Evolutionary conservation across 495 filamentous ascomycete genomes (phyloP), one percentile per base, ranked within the genome.

Genomic region (Aspergillus saccharolyticus): DNA sequence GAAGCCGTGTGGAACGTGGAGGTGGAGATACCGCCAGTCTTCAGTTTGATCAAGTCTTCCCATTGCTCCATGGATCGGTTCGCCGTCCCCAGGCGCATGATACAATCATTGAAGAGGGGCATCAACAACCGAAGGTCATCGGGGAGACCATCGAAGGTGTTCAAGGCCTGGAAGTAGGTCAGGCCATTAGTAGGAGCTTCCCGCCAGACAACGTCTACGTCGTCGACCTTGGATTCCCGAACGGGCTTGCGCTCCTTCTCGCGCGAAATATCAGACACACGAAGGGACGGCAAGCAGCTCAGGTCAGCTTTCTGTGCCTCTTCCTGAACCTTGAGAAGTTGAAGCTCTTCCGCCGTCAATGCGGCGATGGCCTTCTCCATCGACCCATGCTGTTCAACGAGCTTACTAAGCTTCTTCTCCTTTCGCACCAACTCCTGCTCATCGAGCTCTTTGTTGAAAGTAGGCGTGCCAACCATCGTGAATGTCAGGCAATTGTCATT

Each of bases 121-220:
- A 97, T 85, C 52, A 96, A 77, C 57, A 88, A 74, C 39, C 95
- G 82, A 24, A 98, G 80, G 20, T 97, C 89, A 62, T 90, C 85
- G 0, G 95, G 94, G 22, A 98, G 76, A 58, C 86, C 83, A 20
- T 88, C 78, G 52, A 97, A 82, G 1, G 80, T 75, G 62, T 93
- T 90, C 67, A 96, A 80, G 8, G 90, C 93, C 65, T 90, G 86
- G 74, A 98, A 96, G 70, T 98, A 98, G 1, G 95, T 97, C 51
- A 98, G 71, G 2, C 94, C 94, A 66, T 98, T 97, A 0, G 94
- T 98, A 30, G 88, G 89, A 15, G 92, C 90, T 67, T 91, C 89
- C 45, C 89, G 86, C 90, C 91, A 95, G 53, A 97, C 89, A 24
- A 96, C 83, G 33, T 87, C 85, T 20, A 86, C 80, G 44, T 83